These are phyloP conservation scores for Penicillium sp. DNA, from an alignment of 2,329 filamentous ascomycete genomes.

Conservation along the genomic window DNA sequence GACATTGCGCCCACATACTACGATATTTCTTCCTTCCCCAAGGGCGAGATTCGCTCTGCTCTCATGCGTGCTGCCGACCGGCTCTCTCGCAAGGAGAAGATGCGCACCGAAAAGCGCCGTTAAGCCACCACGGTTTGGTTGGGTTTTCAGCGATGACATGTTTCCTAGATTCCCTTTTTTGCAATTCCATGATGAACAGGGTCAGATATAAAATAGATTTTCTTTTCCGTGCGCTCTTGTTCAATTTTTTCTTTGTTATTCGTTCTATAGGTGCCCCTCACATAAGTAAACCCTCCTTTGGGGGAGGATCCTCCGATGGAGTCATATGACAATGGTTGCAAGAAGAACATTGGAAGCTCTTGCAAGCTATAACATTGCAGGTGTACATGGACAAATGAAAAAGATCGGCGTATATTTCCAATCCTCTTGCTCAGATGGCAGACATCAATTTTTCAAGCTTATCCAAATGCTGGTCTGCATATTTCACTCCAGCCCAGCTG, in stretches of 20 bases:
- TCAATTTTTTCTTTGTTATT: not conserved
- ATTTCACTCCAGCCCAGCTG: no score
- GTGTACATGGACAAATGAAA: no score
- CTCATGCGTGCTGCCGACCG: slow-evolving; percentile 57
- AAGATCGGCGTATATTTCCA: no score
- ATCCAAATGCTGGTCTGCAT: no score
- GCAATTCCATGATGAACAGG: not conserved
- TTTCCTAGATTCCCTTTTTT: slow-evolving; percentile 17
- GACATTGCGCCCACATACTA: slow-evolving; percentile 95
- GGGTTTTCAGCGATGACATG: slow-evolving; percentile 8
- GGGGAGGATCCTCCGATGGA: not conserved
- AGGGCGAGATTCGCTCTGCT: slow-evolving; percentile 79
- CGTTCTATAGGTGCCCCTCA: not conserved
- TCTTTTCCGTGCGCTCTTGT: not conserved
- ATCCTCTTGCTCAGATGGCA: no score
- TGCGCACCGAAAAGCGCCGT: slow-evolving; percentile 42
- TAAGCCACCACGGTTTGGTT: slow-evolving; percentile 16
- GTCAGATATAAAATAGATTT: not conserved
- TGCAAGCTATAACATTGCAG: no score
- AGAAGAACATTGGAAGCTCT: no score
- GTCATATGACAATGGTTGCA: not conserved
- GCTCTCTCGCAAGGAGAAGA: slow-evolving; percentile 56
- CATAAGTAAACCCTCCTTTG: not conserved
- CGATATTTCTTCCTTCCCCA: slow-evolving; percentile 75
- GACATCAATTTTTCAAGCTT: no score